These are phyloP conservation scores for Brassica incana DNA, from an alignment of 345 rosid species.

Conservation along the genomic window DNA sequence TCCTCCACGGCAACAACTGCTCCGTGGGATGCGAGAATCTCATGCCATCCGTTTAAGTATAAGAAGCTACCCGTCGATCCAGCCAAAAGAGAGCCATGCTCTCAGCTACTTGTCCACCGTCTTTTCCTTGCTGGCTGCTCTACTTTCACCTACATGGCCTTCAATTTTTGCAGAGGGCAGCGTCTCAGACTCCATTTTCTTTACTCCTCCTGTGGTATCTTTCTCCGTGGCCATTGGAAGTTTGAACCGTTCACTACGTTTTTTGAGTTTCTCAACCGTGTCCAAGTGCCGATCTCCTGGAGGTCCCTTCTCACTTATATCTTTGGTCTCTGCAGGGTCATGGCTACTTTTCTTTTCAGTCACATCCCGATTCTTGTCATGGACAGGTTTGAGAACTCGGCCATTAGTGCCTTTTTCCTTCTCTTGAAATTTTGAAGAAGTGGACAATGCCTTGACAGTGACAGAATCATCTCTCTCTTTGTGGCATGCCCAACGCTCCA, in stretches of 20 bases:
- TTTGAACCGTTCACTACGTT: constrained; percentile 96
- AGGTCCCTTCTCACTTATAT: constrained; percentile 49
- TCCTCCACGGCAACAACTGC: constrained; percentile 8
- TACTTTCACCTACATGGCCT: constrained; percentile 60
- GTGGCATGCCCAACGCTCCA: constrained; percentile 96
- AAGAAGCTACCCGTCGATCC: constrained; percentile 23
- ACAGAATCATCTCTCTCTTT: constrained; percentile 71
- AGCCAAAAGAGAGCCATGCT: constrained; percentile 22
- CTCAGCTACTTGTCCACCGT: constrained; percentile 77
- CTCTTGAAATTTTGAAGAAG: constrained; percentile 60
- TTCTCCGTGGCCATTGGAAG: constrained; percentile 89
- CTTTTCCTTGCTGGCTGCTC: constrained; percentile 93
- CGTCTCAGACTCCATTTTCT: constrained; percentile 67
- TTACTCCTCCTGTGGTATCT: constrained; percentile 49
- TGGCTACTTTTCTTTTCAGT: constrained; percentile 50
- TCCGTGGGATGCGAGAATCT: constrained; percentile 25
- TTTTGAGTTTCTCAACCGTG: constrained; percentile 96
- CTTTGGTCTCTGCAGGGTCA: constrained; percentile 55
- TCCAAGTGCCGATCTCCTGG: constrained; percentile 72
- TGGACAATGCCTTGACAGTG: constrained; percentile 56
- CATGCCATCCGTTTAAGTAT: constrained; percentile 7
- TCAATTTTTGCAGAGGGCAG: constrained; percentile 56
- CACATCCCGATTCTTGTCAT: constrained; percentile 42
- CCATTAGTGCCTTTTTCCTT: constrained; percentile 48
- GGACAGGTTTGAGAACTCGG: constrained; percentile 43